phyloP scores from a whole-genome alignment of 2,329 filamentous ascomycete species.

The Aspergillus tubingensis region DNA sequence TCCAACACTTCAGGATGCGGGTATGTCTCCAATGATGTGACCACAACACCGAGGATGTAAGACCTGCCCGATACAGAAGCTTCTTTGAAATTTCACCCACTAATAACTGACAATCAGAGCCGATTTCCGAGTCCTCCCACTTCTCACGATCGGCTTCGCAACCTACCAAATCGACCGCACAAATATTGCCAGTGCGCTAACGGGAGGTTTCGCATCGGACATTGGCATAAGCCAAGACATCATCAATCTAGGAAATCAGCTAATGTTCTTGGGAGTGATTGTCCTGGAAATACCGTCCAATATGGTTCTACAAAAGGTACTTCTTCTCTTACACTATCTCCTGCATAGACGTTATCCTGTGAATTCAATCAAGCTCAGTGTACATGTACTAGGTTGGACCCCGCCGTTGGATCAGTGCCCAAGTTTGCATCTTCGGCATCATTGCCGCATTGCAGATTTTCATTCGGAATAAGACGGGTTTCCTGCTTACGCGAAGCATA shows the following conservation, averaged over 20 bases:
- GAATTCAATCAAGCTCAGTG: slow-evolving; percentile 6
- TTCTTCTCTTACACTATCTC: neutral
- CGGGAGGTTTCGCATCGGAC: slow-evolving; percentile 49
- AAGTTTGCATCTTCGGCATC: slow-evolving; percentile 53
- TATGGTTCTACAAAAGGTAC: slow-evolving; percentile 34
- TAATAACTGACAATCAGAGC: slow-evolving; percentile 34
- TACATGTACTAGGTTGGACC: slow-evolving; percentile 41
- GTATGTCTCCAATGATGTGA: neutral
- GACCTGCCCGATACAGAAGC: neutral
- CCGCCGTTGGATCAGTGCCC: slow-evolving; percentile 52
- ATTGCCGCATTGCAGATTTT: slow-evolving; percentile 51
- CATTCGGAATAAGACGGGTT: slow-evolving; percentile 47
- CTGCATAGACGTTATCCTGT: too few relatives aligned
- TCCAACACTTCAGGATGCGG: neutral
- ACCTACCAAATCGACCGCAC: slow-evolving; percentile 57
- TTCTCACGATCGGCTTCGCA: slow-evolving; percentile 53
- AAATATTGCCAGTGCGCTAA: slow-evolving; percentile 55
- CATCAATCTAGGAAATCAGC: slow-evolving; percentile 56
- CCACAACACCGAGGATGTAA: neutral
- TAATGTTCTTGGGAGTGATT: slow-evolving; percentile 56
- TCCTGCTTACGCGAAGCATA: slow-evolving; percentile 47
- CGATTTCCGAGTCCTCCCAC: slow-evolving; percentile 51
- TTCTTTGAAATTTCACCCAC: neutral
- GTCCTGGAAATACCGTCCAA: slow-evolving; percentile 56
- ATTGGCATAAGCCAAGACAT: slow-evolving; percentile 50